These are phyloP conservation scores for Diaporthe sp. DNA, from an alignment of 2,329 filamentous ascomycete genomes.

Conservation along the genomic window DNA sequence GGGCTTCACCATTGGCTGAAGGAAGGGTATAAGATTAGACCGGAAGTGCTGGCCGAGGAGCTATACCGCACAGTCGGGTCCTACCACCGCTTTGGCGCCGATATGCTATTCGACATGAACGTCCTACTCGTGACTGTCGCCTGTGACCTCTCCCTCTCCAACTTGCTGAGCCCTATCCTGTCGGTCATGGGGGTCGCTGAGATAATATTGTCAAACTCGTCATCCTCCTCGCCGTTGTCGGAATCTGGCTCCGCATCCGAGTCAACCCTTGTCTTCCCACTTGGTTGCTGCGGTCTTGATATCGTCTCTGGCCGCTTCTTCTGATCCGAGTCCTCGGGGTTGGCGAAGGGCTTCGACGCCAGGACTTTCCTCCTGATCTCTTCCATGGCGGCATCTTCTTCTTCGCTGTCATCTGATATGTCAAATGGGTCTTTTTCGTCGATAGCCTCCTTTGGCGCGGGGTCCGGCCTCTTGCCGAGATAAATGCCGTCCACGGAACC, in stretches of 20 bases:
- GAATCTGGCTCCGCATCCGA: conserved; percentile 72
- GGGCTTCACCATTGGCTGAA: not conserved
- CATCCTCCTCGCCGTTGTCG: conserved; percentile 70
- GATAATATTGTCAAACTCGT: conserved; percentile 93
- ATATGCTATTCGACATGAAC: conserved; percentile 64
- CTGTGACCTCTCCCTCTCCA: conserved; percentile 68
- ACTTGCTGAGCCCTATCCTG: conserved; percentile 75
- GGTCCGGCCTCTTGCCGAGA: conserved; percentile 66
- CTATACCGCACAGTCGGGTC: not conserved
- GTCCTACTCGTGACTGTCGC: conserved; percentile 64
- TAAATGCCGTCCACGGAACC: conserved; percentile 71
- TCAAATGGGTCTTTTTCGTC: conserved; percentile 77
- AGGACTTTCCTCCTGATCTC: conserved; percentile 92
- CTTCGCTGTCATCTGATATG: conserved; percentile 83
- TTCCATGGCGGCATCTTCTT: conserved; percentile 90
- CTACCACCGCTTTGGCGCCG: conserved; percentile 64
- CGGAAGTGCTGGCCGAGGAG: not conserved
- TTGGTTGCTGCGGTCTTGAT: conserved; percentile 66
- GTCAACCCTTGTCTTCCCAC: conserved; percentile 75
- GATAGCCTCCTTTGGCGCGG: conserved; percentile 45
- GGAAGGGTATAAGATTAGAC: not conserved
- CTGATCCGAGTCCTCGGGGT: conserved; percentile 61
- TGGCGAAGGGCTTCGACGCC: conserved; percentile 88
- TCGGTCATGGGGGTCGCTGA: conserved; percentile 92
- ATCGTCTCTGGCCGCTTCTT: conserved; percentile 75